Base-by-base conservation (phyloP, 371 early-diverging fungal species). In the Smittium culicis region DNA sequence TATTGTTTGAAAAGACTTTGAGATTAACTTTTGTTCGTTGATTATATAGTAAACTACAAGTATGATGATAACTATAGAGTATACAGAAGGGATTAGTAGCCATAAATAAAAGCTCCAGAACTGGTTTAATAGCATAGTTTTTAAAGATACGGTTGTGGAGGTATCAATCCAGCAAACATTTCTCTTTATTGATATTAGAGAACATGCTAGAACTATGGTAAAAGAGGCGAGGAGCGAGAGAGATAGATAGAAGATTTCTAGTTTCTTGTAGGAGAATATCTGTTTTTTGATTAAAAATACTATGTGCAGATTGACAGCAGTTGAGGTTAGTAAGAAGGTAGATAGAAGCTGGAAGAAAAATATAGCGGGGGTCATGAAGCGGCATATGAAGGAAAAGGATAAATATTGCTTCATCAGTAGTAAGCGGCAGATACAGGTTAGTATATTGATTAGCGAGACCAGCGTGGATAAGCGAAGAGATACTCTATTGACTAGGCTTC, bases 141-240 rank as follows among this genome's bases (percentile, higher is more conserved):
- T 27, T 11, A 16, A 34, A 30, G 24, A 35, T 2, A 25, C 16
- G 28, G 3, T 16, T 5, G 16, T 17, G 17, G 8, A n/a, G 24
- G 65, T 64, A 45, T 64, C 65, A 16, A 35, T 8, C 65, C 65
- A 64, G 35, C 65, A 64, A 3, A n/a, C 16, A 34, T 54, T 30
- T 24, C 34, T 8, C 45, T 27, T 16, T 3, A 64, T 28, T 2
- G 65, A 64, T 34, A 35, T 16, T 5, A 64, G 2, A 34, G 16
- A 3, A 16, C n/a, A 8, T 17, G 17, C 28, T 5, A 64, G 25
- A 35, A 45, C n/a, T 25, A 64, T 45, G 24, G 34, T 45, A 31
- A 64, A 64, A 45, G 65, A 29, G 14, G 35, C 29, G 14, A 54
- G 25, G 35, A 64, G n/a, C n/a, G 65, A 64, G 24, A 17, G 16